Evolutionary conservation across 805 yeast genomes (phyloP).

Genomic region (Candida endomychidarum): DNA sequence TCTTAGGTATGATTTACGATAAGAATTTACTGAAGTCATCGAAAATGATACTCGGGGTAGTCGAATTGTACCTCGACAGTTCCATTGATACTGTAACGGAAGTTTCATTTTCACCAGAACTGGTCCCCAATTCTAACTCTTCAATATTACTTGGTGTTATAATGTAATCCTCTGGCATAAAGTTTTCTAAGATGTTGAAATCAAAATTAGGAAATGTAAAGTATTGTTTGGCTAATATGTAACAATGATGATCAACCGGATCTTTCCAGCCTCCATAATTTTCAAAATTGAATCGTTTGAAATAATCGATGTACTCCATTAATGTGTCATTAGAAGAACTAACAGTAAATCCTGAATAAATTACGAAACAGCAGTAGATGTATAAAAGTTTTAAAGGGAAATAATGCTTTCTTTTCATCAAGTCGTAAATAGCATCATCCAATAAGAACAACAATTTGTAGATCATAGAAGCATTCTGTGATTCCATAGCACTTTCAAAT

Average conservation of each 20-base stretch:
- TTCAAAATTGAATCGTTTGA: conserved; percentile 13
- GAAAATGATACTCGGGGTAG: not conserved
- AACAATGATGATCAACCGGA: conserved; percentile 11
- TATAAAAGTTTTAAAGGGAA: conserved; percentile 26
- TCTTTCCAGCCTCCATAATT: conserved; percentile 16
- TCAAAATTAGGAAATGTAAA: not conserved
- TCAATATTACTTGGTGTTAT: not conserved
- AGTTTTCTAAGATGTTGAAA: not conserved
- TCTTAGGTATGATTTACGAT: no score
- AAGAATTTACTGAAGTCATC: not conserved
- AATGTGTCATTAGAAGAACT: conserved; percentile 20
- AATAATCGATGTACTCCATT: conserved; percentile 22
- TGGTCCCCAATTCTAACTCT: no score
- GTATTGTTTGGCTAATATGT: conserved; percentile 4
- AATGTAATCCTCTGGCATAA: not conserved
- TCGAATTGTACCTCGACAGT: no score
- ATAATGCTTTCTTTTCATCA: conserved; percentile 19
- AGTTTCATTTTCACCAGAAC: no score
- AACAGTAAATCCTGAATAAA: conserved; percentile 21
- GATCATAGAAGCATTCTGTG: conserved; percentile 24
- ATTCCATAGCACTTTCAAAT: conserved; percentile 14
- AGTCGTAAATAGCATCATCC: conserved; percentile 15
- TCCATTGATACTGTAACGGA: no score
- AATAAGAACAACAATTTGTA: conserved; percentile 27
- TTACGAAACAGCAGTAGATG: conserved; percentile 20